Conservation (phyloP, 2,329 filamentous ascomycete species). For the Rugonectria rugulosa region DNA sequence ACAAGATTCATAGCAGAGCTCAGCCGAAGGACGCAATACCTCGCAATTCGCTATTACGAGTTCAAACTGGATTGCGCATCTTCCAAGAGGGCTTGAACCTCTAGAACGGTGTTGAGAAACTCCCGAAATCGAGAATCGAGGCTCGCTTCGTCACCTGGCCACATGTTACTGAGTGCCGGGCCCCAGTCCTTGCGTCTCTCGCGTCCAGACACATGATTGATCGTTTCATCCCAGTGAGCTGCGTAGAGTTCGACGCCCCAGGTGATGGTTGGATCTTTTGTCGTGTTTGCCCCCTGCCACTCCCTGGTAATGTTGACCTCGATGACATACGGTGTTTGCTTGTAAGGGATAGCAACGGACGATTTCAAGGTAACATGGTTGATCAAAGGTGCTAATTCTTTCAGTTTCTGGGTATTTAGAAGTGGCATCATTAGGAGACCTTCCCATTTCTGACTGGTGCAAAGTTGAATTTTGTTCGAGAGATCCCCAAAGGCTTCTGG, state of each 20-base stretch:
- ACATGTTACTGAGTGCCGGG: slow-evolving; percentile 39
- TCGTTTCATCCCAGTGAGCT: slow-evolving; percentile 47
- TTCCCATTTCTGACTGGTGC: not conserved
- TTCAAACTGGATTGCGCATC: slow-evolving; percentile 17
- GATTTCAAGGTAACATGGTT: slow-evolving; percentile 37
- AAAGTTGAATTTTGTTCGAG: slow-evolving; percentile 33
- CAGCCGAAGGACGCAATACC: slow-evolving; percentile 13
- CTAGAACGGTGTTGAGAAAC: slow-evolving; percentile 43
- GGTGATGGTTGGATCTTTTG: slow-evolving; percentile 31
- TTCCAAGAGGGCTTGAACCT: slow-evolving; percentile 41
- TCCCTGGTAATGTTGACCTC: slow-evolving; percentile 42
- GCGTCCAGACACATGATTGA: slow-evolving; percentile 39
- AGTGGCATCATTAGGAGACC: slow-evolving; percentile 22
- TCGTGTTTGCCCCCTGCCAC: slow-evolving; percentile 33
- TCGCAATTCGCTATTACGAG: slow-evolving; percentile 13
- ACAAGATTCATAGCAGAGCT: not conserved
- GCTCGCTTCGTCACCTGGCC: slow-evolving; percentile 39
- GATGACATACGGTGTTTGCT: slow-evolving; percentile 43
- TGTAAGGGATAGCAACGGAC: slow-evolving; percentile 40
- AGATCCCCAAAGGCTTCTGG: slow-evolving; percentile 30
- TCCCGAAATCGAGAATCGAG: slow-evolving; percentile 38
- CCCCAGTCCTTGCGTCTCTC: slow-evolving; percentile 43
- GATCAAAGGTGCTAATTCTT: slow-evolving; percentile 11
- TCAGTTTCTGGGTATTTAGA: slow-evolving; percentile 22
- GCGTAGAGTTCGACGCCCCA: slow-evolving; percentile 46